phyloP scores from a whole-genome alignment of 1,284 basidiomycete species.

The Trametes hirsuta region DNA sequence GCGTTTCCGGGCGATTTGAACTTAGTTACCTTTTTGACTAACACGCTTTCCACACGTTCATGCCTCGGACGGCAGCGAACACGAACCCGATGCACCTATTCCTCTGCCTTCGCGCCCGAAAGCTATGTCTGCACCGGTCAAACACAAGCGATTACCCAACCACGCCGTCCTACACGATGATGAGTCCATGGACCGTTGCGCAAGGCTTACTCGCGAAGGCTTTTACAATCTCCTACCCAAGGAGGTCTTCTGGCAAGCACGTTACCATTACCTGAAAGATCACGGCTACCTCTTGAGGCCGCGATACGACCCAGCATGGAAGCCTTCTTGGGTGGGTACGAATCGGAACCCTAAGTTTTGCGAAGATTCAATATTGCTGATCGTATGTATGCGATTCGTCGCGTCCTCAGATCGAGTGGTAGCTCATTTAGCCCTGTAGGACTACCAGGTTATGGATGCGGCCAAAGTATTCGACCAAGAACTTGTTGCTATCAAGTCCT shows the following conservation, averaged over 20 bases:
- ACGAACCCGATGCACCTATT: not conserved
- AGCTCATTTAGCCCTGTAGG: not conserved
- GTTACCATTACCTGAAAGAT: not conserved
- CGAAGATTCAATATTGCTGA: conserved; percentile 10
- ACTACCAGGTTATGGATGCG: conserved; percentile 28
- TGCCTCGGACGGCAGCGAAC: not conserved
- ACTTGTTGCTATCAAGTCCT: conserved; percentile 29
- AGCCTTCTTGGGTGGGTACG: conserved; percentile 7
- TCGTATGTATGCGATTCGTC: not conserved
- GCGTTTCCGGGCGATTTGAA: too few species aligned
- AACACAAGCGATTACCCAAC: not conserved
- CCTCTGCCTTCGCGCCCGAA: not conserved
- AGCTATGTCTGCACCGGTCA: not conserved
- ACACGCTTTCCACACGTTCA: not conserved
- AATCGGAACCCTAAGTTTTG: conserved; percentile 5
- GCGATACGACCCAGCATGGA: conserved; percentile 7
- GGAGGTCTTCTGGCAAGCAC: conserved; percentile 8
- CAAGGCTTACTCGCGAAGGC: not conserved
- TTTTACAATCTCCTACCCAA: not conserved
- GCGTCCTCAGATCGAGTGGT: not conserved
- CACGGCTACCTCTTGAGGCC: conserved; percentile 5
- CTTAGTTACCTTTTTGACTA: not conserved
- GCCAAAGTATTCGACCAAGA: conserved; percentile 15
- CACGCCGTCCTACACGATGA: not conserved
- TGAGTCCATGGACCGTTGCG: not conserved